Base-by-base conservation (phyloP, 1,139 yeast species). In the Barnettozyma hawaiiensis region DNA sequence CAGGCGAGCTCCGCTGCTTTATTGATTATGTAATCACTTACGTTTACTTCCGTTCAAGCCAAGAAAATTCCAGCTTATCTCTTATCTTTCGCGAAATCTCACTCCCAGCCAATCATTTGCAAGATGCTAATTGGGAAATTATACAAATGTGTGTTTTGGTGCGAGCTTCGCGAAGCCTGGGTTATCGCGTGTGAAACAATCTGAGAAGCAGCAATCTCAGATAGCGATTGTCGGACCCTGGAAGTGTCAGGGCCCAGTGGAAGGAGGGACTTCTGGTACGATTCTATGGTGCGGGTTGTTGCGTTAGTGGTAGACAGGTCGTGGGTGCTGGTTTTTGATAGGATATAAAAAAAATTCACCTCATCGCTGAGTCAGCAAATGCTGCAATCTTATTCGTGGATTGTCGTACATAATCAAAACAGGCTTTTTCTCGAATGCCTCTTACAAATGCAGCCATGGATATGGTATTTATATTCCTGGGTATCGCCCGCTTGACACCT, bases 331-430 rank as follows among this genome's bases (percentile, higher is more conserved):
- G n/a, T n/a, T n/a, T n/a, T n/a, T n/a, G n/a, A n/a, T n/a, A n/a
- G n/a, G n/a, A n/a, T n/a, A n/a, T n/a, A n/a, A n/a, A n/a, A n/a
- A n/a, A n/a, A n/a, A n/a, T n/a, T n/a, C 9, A 21, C 28, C 21
- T 14, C 35, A 31, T 20, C 18, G 43, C 39, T 26, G 39, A 31
- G 32, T 35, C 43, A 40, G 35, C 43, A 36, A 31, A 41, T 36
- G 24, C 40, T 21, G 33, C 21, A 11, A n/a, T 36, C n/a, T 24
- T 28, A 41, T 41, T 41, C 39, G 43, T 35, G 14, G 27, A 15
- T 9, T 7, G n/a, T 9, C 32, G 10, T 11, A 35, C 42, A 28
- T 40, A 31, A 36, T 41, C 40, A 36, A 22, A 7, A 21, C 16
- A 31, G 35, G 16, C 16, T 7, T 20, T 19, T 31, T 31, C 22